These are phyloP conservation scores for Lodderomyces margitis DNA, from an alignment of 1,139 yeast species.

Conservation along the genomic window DNA sequence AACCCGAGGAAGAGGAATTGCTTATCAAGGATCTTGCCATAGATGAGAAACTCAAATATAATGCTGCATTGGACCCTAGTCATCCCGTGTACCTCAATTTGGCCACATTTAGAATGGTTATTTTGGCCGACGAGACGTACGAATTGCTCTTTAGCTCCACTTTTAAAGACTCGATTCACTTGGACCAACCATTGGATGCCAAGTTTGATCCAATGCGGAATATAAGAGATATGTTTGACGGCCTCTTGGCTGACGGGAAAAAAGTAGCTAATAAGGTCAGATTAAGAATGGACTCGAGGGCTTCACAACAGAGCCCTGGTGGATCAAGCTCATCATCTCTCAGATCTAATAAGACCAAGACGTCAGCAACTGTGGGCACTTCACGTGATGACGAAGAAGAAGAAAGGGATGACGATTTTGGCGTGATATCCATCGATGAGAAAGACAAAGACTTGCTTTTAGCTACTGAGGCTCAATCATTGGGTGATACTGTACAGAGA, in stretches of 20 bases:
- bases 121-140: conserved; percentile 89
- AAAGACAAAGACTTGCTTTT: conserved; percentile 45
- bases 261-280: conserved; percentile 87
- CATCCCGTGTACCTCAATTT: conserved; percentile 73
- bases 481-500: conserved; percentile 21
- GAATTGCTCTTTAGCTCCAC: conserved; percentile 78
- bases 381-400: conserved; percentile 36
- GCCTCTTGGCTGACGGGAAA: conserved; percentile 86
- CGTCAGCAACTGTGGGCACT: neutral
- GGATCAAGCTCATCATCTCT: conserved; percentile 25
- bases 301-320: conserved; percentile 23
- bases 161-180: conserved; percentile 62
- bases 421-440: conserved; percentile 46
- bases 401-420: conserved; percentile 48
- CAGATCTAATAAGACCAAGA: conserved; percentile 23
- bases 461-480: conserved; percentile 46
- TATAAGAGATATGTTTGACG: conserved; percentile 85
- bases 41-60: conserved; percentile 47
- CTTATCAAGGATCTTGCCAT: conserved; percentile 37
- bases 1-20: conserved; percentile 55
- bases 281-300: conserved; percentile 78
- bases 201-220: conserved; percentile 53
- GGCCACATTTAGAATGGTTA: conserved; percentile 93
- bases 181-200: conserved; percentile 53
- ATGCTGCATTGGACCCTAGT: conserved; percentile 79